These are phyloP conservation scores for Diatrype stigma DNA, from an alignment of 2,329 filamentous ascomycete genomes.

Conservation along the genomic window DNA sequence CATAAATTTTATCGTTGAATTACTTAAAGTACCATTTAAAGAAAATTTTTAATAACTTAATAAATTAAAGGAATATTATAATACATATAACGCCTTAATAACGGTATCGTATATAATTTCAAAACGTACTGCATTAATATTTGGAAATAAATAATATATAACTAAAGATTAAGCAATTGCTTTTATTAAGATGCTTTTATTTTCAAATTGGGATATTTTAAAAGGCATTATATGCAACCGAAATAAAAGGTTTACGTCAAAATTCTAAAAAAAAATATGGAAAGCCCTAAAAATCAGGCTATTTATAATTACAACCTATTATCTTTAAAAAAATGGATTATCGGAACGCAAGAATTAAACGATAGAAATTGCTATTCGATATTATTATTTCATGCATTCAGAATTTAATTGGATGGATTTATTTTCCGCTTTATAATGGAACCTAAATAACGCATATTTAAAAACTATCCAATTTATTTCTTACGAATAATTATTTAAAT, in stretches of 20 bases:
- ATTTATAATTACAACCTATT: neutral
- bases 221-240: neutral
- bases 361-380: no score
- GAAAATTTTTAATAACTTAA: no score
- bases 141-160: neutral
- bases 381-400: no score
- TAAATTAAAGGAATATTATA: neutral
- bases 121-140: neutral
- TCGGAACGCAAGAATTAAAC: neutral
- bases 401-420: no score
- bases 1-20: no score
- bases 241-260: neutral
- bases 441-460: neutral
- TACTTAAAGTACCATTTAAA: no score
- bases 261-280: neutral
- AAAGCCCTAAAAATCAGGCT: neutral
- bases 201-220: neutral
- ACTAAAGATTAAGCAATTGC: neutral
- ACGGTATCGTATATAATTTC: neutral
- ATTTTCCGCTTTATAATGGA: neutral
- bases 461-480: neutral
- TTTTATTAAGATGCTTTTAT: no score
- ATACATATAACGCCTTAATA: neutral
- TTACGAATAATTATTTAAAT: neutral
- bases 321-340: neutral